Percentiles rank a stretch among this genome's conserved stretches.
These are phyloP conservation scores for Leccinum ochraceum DNA, from an alignment of 768 basidiomycete genomes.

Conservation along the genomic window DNA sequence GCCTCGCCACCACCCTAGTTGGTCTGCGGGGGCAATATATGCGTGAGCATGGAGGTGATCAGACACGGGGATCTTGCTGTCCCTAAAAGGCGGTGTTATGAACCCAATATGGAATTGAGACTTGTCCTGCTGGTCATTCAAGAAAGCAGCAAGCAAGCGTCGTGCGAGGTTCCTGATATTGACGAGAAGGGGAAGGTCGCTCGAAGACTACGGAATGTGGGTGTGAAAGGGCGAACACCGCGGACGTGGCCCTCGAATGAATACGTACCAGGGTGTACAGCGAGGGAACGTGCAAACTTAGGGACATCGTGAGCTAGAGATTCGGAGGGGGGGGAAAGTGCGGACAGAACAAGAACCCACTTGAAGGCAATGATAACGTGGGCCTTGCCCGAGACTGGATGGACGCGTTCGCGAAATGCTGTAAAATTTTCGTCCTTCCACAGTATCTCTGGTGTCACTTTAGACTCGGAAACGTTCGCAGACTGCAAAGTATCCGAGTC, in stretches of 20 bases:
- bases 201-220: conserved; percentile 38
- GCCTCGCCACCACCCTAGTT: conserved; percentile 1
- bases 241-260: conserved; percentile 21
- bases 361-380: conserved; percentile 78
- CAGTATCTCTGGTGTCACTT: conserved; percentile 56
- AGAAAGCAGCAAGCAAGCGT: neutral
- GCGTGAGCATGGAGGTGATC: conserved; percentile 82
- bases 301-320: conserved; percentile 2
- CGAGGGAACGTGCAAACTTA: conserved; percentile 76
- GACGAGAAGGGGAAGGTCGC: conserved; percentile 2
- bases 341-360: conserved; percentile 40
- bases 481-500: neutral
- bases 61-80: conserved; percentile 75
- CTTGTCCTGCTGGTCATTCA: neutral
- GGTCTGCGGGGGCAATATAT: conserved; percentile 50
- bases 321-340: conserved; percentile 8
- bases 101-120: conserved; percentile 45
- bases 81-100: conserved; percentile 76
- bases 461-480: conserved; percentile 39
- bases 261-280: conserved; percentile 59
- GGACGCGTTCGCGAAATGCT: neutral
- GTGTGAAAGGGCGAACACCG: conserved; percentile 37
- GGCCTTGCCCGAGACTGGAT: conserved; percentile 53
- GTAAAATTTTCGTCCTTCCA: conserved; percentile 63
- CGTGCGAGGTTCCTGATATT: conserved; percentile 1